Evolutionary conservation across 2,329 filamentous ascomycete genomes (phyloP).

Genomic region (Fusarium multiceps): DNA sequence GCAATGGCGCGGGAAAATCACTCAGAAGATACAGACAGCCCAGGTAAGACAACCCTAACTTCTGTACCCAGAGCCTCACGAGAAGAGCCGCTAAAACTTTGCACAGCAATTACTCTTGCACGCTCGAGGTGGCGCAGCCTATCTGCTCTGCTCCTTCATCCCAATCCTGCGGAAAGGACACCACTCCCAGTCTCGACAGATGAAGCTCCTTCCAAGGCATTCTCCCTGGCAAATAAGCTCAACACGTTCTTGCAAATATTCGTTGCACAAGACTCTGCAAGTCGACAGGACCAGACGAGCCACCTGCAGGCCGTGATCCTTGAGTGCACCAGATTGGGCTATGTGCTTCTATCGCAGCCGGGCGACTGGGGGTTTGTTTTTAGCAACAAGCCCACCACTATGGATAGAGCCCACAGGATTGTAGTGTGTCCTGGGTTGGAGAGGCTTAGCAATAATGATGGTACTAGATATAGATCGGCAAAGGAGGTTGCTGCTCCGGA

Average conservation of each 20-base stretch:
- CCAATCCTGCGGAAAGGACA: conserved; percentile 51
- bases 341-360: conserved; percentile 57
- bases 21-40: conserved; percentile 42
- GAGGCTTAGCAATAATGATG: conserved; percentile 45
- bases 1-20: conserved; percentile 48
- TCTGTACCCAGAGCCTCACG: neutral
- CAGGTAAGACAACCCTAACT: conserved; percentile 47
- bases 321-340: conserved; percentile 56
- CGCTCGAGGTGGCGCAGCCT: conserved; percentile 57
- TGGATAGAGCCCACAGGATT: neutral
- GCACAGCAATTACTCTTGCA: conserved; percentile 45
- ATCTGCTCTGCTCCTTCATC: conserved; percentile 56
- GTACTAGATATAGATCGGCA: conserved; percentile 37
- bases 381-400: neutral
- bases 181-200: conserved; percentile 48
- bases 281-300: conserved; percentile 49
- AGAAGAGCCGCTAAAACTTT: neutral
- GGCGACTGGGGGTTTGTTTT: conserved; percentile 53
- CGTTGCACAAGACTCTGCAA: conserved; percentile 41
- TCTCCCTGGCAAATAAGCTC: conserved; percentile 49
- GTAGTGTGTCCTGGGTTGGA: conserved; percentile 49
- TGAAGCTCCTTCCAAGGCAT: conserved; percentile 48
- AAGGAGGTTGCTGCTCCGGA: conserved; percentile 40
- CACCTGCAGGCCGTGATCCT: conserved; percentile 55
- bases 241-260: conserved; percentile 52